phyloP scores from a whole-genome alignment of 495 filamentous ascomycete species.

The Mycothermus thermophilus region DNA sequence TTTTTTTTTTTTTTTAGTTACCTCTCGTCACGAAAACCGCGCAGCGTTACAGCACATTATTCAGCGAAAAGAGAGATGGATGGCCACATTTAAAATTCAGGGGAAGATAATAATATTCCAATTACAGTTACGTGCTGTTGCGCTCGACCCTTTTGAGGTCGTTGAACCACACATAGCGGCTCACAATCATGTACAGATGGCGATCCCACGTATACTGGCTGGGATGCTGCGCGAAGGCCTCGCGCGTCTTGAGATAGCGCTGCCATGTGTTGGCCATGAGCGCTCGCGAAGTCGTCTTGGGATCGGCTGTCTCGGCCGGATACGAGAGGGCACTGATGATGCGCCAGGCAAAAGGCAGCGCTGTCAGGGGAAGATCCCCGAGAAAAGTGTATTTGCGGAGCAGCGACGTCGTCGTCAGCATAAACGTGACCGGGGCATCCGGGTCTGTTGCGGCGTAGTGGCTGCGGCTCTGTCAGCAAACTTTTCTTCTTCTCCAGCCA shows the following conservation, averaged over 20 bases:
- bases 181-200: conserved; percentile 28
- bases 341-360: conserved; percentile 24
- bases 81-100: no score
- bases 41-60: no score
- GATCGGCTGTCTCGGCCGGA: conserved; percentile 11
- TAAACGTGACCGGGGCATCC: conserved; percentile 22
- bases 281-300: conserved; percentile 15
- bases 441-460: conserved; percentile 19
- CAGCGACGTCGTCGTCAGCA: conserved; percentile 22
- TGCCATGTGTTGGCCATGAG: conserved; percentile 24
- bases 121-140: no score
- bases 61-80: no score
- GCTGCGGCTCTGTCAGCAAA: conserved; percentile 10
- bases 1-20: no score
- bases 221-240: conserved; percentile 23
- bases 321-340: conserved; percentile 23
- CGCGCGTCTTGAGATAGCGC: conserved; percentile 22
- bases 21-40: no score
- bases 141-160: conserved; percentile 21
- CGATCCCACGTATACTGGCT: conserved; percentile 32
- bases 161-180: conserved; percentile 33
- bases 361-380: conserved; percentile 25
- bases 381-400: conserved; percentile 29
- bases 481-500: no score
- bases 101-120: no score